Percentiles rank a stretch among this genome's conserved stretches.
phyloP scores from a whole-genome alignment of 2,329 filamentous ascomycete species.

The Exophiala sideris region DNA sequence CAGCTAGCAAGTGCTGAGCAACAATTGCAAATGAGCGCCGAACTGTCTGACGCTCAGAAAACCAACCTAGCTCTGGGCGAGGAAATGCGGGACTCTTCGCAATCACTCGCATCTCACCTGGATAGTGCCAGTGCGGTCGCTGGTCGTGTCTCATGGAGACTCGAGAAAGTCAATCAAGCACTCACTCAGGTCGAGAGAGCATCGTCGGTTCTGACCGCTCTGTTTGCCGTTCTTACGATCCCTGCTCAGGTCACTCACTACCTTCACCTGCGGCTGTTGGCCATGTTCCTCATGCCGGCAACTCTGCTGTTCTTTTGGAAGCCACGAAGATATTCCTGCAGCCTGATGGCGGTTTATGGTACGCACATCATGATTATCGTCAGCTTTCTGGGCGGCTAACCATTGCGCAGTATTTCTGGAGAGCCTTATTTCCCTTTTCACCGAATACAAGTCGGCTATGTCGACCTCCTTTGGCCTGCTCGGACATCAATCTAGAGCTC shows the following conservation, averaged over 20 bases:
- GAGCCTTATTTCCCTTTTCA: slow-evolving; percentile 10
- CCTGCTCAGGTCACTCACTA: slow-evolving; percentile 9
- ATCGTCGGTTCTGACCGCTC: slow-evolving; percentile 11
- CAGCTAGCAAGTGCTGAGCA: slow-evolving; percentile 7
- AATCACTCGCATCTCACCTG: slow-evolving; percentile 15
- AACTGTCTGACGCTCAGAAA: slow-evolving; percentile 11
- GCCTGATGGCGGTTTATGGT: slow-evolving; percentile 18
- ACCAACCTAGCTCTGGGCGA: slow-evolving; percentile 8
- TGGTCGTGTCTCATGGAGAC: slow-evolving; percentile 10
- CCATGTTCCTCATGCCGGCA: slow-evolving; percentile 9
- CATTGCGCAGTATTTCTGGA: slow-evolving; percentile 16
- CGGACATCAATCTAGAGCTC: neutral
- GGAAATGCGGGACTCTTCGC: slow-evolving; percentile 9
- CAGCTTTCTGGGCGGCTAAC: neutral
- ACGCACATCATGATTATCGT: neutral
- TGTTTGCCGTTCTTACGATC: slow-evolving; percentile 17
- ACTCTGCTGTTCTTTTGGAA: slow-evolving; percentile 15
- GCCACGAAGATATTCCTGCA: slow-evolving; percentile 15
- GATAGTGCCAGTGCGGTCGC: slow-evolving; percentile 13
- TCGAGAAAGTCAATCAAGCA: slow-evolving; percentile 21
- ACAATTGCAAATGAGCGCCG: slow-evolving; percentile 12
- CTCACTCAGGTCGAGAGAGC: slow-evolving; percentile 17
- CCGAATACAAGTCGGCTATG: slow-evolving; percentile 7
- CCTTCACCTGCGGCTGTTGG: slow-evolving; percentile 17
- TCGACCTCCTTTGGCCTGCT: neutral